Conservation (phyloP, 2,329 filamentous ascomycete species). For the Sclerotinia subarctica region DNA sequence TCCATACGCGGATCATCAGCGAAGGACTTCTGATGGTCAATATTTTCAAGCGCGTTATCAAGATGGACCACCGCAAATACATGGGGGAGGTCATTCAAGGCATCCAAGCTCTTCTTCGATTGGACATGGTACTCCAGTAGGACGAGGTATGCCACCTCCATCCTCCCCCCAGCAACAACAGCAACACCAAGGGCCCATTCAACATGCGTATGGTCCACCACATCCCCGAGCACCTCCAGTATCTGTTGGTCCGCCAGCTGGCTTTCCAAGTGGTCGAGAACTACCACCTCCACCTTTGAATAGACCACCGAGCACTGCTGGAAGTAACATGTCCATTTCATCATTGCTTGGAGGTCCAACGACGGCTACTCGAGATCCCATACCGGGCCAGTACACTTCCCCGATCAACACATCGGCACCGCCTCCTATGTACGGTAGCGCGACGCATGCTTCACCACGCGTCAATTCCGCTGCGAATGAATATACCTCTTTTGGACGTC, state of each 20-base stretch:
- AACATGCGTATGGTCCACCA: conserved; percentile 39
- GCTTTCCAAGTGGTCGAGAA: conserved; percentile 52
- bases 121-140: conserved; percentile 35
- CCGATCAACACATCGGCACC: conserved; percentile 39
- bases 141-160: conserved; percentile 47
- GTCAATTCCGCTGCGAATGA: conserved; percentile 49
- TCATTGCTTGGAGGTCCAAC: conserved; percentile 61
- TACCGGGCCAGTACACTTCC: conserved; percentile 48
- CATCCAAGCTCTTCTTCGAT: conserved; percentile 38
- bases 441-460: conserved; percentile 41
- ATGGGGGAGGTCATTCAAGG: conserved; percentile 35
- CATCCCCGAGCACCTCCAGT: conserved; percentile 44
- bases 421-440: conserved; percentile 42
- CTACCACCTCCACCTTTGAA: conserved; percentile 50
- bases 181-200: conserved; percentile 32
- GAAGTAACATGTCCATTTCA: conserved; percentile 71
- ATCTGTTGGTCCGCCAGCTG: conserved; percentile 40
- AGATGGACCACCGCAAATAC: conserved; percentile 32
- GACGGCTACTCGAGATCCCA: conserved; percentile 46
- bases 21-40: conserved; percentile 38
- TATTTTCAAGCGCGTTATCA: conserved; percentile 34
- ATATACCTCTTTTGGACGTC: conserved; percentile 61
- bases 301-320: conserved; percentile 45
- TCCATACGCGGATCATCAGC: conserved; percentile 37
- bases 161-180: conserved; percentile 47